Base-by-base conservation (phyloP, 495 filamentous ascomycete genomes). In the Aspergillus bridgeri region DNA sequence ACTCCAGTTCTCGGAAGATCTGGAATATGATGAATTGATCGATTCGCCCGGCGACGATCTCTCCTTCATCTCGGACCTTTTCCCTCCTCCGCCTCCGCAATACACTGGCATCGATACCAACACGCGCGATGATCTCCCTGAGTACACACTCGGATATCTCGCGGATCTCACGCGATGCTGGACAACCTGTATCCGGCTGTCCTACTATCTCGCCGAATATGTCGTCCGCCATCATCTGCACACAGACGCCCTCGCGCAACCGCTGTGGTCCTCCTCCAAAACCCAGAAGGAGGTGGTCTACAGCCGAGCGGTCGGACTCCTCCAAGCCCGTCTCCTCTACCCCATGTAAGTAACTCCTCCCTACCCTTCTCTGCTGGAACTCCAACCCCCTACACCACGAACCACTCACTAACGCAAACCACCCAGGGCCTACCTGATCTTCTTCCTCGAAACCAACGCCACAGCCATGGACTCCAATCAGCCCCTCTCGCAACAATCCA, bases 121-220 rank as follows among this genome's bases (percentile, higher is more conserved):
- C 13, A 42, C 33, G 17, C 51, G 56, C 18, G 60, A 61, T 21
- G 61, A 68, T 43, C 50, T 20, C 2, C 64, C 63, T n/a, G 64
- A 65, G 7, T 68, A 72, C 48, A 65, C 69, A 23, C 58, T 72
- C 17, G 65, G 59, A n/a, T 72, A 72, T 43, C 29, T 72, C 9
- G 58, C 60, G 6, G 67, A 70, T 24, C 48, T 72, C 3, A 58
- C 60, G 17, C 52, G 65, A 24, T 70, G 67, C 43, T 72, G 69
- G 69, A 56, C 43, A 17, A 70, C 69, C 13, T 72, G 69, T 22
- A 59, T 72, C 33, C 56, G 59, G 33, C 54, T 72, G 3, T 68
- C 65, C 9, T 66, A 62, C 42, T 62, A 69, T 42, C 54, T 72
- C 22, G 67, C 69, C 19, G 65, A 66, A 22, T 60, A 68, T 43